Evolutionary conservation across 192 early-diverging fungal genomes (phyloP).

Genomic region (Kappamyces sp.): DNA sequence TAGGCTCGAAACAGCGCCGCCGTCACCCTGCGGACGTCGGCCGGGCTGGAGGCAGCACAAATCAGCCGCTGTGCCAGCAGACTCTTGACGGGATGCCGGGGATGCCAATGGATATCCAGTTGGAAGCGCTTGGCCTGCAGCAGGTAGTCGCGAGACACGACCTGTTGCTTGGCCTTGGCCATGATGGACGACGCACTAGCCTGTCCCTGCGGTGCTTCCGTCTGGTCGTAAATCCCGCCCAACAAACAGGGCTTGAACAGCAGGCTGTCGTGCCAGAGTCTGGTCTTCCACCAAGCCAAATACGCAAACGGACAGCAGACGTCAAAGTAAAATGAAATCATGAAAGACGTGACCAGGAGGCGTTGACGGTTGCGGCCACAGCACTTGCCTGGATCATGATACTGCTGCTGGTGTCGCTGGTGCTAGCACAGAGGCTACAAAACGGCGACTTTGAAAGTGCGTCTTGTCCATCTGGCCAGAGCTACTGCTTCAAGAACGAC

Average conservation of each 20-base stretch:
- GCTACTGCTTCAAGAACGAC: too few species aligned
- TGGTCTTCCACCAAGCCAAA: not conserved
- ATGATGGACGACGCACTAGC: not conserved
- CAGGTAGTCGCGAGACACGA: not conserved
- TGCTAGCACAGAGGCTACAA: too few species aligned
- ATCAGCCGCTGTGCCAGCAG: not conserved
- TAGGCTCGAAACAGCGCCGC: not conserved
- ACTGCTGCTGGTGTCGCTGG: too few species aligned
- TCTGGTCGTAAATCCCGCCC: not conserved
- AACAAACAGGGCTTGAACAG: not conserved
- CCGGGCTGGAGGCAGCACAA: not conserved
- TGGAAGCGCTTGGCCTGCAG: not conserved
- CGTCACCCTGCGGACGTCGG: not conserved
- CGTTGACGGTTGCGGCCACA: too few species aligned
- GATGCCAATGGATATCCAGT: not conserved
- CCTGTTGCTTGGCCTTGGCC: not conserved
- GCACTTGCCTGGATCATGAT: too few species aligned
- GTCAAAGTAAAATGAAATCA: not conserved
- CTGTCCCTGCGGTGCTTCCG: not conserved
- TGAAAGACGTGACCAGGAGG: not conserved
- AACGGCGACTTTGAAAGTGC: too few species aligned
- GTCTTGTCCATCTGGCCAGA: too few species aligned
- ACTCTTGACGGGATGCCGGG: not conserved
- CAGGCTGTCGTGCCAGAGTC: not conserved
- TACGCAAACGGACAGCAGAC: not conserved